Conservation (phyloP, 345 rosid species). For the Passiflora organensis region DNA sequence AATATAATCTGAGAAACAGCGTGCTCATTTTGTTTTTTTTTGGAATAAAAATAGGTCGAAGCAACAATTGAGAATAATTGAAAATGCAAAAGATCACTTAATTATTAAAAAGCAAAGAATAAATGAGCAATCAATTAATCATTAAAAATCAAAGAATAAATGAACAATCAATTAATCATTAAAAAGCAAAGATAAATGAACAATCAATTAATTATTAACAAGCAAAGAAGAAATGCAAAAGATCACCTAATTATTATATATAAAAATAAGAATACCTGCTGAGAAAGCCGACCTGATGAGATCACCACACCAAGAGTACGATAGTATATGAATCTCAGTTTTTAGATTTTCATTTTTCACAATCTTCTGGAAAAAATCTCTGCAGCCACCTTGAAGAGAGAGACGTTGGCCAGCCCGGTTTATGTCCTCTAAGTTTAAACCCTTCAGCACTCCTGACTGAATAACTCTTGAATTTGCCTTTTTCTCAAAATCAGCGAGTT, state of each 20-base stretch:
- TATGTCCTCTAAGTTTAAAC: conserved; percentile 79
- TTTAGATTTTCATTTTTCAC: conserved; percentile 45
- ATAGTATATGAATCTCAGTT: conserved; percentile 63
- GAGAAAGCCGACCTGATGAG: conserved; percentile 75
- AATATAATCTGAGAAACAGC: too few relatives aligned
- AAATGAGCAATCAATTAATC: too few relatives aligned
- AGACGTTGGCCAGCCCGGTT: conserved; percentile 84
- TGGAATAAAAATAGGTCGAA: too few relatives aligned
- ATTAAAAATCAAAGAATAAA: too few relatives aligned
- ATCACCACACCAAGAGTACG: conserved; percentile 96
- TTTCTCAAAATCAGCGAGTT: conserved; percentile 75
- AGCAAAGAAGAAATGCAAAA: too few relatives aligned
- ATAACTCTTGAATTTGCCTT: conserved; percentile 78
- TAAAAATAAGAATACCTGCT: conserved; percentile 44
- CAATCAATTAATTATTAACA: too few relatives aligned
- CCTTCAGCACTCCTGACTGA: conserved; percentile 80
- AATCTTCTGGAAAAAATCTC: conserved; percentile 58
- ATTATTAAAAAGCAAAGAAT: too few relatives aligned
- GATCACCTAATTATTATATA: neutral
- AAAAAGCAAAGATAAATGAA: too few relatives aligned
- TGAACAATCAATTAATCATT: too few relatives aligned
- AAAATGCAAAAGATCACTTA: too few relatives aligned
- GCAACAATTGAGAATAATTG: too few relatives aligned
- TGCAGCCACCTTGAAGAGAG: conserved; percentile 91
- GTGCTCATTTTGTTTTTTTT: too few relatives aligned